Evolutionary conservation across 73 alveolate genomes (phyloP).

Genomic region (Symbiodinium natans): DNA sequence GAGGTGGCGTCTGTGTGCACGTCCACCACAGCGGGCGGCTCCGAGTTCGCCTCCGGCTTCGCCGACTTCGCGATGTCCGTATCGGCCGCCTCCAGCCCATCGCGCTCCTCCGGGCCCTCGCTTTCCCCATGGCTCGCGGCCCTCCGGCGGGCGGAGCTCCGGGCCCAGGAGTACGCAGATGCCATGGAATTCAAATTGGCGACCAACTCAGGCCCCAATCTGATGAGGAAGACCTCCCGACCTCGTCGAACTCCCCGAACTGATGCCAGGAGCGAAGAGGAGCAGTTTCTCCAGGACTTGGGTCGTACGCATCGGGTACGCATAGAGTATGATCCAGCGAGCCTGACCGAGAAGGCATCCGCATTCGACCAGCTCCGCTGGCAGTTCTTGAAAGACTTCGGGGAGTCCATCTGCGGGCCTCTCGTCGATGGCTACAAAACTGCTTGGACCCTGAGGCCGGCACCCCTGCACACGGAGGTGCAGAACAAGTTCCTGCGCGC

Average conservation of each 20-base stretch:
- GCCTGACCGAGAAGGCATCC: background rate
- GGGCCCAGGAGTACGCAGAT: too few relatives aligned
- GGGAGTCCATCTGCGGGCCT: background rate
- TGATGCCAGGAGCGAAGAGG: background rate
- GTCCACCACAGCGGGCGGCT: background rate
- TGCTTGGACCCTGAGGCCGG: background rate
- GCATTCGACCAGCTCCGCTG: background rate
- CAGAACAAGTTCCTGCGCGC: background rate
- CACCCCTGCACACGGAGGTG: background rate
- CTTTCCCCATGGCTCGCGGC: background rate
- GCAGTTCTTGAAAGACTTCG: background rate
- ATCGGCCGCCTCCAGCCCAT: background rate
- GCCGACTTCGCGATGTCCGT: background rate
- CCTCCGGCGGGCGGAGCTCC: background rate
- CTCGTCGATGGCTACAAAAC: background rate
- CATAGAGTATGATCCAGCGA: background rate
- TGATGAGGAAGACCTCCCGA: too few relatives aligned
- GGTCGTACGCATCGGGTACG: background rate
- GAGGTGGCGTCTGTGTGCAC: background rate
- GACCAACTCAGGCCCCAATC: too few relatives aligned
- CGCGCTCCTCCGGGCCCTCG: background rate
- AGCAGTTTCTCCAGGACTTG: too few relatives aligned
- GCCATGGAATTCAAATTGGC: too few relatives aligned
- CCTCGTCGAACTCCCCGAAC: too few relatives aligned
- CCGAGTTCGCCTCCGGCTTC: background rate